These are phyloP conservation scores for Pseudonitzschia multiseries DNA, from an alignment of 108 stramenopile species.

Conservation along the genomic window DNA sequence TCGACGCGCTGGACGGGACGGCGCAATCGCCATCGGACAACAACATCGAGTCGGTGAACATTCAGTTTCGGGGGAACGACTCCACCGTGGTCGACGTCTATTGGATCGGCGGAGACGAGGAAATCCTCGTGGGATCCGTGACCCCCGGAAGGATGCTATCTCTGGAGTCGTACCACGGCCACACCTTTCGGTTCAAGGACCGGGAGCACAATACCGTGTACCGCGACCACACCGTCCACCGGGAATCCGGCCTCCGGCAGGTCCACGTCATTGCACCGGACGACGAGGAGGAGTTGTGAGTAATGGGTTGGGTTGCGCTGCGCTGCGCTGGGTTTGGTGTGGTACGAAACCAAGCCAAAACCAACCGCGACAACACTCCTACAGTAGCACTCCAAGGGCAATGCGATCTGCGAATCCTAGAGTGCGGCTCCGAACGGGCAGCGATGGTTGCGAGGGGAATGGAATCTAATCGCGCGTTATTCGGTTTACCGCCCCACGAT, in stretches of 20 bases:
- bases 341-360: no score
- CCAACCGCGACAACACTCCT: no score
- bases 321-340: no score
- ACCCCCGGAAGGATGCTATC: conserved; percentile 20
- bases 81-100: conserved; percentile 33
- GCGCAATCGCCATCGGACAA: not conserved
- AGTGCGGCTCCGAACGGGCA: no score
- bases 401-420: no score
- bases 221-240: not conserved
- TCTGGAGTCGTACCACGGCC: conserved; percentile 57
- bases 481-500: no score
- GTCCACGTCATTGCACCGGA: not conserved
- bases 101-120: conserved; percentile 37
- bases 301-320: not conserved
- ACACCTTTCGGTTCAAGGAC: conserved; percentile 47
- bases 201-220: not conserved
- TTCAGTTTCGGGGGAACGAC: conserved; percentile 23
- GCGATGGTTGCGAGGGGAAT: no score
- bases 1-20: conserved; percentile 47
- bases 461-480: no score
- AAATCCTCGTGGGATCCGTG: conserved; percentile 48
- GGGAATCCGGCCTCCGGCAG: not conserved
- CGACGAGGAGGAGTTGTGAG: conserved; percentile 2
- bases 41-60: conserved; percentile 28
- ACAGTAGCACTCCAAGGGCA: no score